These are phyloP conservation scores for Starmera amethionina DNA, from an alignment of 805 yeast species.

Conservation along the genomic window DNA sequence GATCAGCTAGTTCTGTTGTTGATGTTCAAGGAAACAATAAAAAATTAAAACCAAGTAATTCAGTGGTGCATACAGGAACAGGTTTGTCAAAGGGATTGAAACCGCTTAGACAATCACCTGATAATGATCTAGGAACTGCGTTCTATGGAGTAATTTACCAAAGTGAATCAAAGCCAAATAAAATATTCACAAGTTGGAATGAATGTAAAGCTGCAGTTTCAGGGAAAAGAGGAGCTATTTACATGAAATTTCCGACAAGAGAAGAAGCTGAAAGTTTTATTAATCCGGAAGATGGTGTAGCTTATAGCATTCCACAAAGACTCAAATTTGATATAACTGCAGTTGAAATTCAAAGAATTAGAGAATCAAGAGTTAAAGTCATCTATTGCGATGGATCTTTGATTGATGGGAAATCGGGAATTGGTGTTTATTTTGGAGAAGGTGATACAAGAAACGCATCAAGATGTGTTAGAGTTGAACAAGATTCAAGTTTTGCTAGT, in stretches of 20 bases:
- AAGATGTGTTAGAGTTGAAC: conserved; percentile 21
- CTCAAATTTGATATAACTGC: too few relatives aligned
- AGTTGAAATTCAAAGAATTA: too few relatives aligned
- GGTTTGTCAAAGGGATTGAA: too few relatives aligned
- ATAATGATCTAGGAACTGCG: too few relatives aligned
- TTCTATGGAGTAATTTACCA: too few relatives aligned
- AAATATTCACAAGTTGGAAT: conserved; percentile 35
- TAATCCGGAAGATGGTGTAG: conserved; percentile 6
- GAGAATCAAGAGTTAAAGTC: too few relatives aligned
- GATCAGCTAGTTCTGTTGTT: not conserved
- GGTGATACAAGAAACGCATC: conserved; percentile 41
- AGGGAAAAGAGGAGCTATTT: conserved; percentile 29
- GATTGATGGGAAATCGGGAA: conserved; percentile 33
- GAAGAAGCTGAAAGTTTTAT: conserved; percentile 25
- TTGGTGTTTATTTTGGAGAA: conserved; percentile 59
- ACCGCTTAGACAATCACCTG: too few relatives aligned
- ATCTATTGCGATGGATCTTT: too few relatives aligned
- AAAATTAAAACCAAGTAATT: too few relatives aligned
- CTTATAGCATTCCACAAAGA: too few relatives aligned
- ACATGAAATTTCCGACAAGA: conserved; percentile 29
- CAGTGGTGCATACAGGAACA: too few relatives aligned
- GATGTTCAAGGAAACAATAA: too few relatives aligned
- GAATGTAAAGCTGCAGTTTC: conserved; percentile 40
- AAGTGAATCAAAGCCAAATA: conserved; percentile 8
- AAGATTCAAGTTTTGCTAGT: conserved; percentile 16